phyloP scores from a whole-genome alignment of 2,329 filamentous ascomycete species.

The Alternaria brassicae region DNA sequence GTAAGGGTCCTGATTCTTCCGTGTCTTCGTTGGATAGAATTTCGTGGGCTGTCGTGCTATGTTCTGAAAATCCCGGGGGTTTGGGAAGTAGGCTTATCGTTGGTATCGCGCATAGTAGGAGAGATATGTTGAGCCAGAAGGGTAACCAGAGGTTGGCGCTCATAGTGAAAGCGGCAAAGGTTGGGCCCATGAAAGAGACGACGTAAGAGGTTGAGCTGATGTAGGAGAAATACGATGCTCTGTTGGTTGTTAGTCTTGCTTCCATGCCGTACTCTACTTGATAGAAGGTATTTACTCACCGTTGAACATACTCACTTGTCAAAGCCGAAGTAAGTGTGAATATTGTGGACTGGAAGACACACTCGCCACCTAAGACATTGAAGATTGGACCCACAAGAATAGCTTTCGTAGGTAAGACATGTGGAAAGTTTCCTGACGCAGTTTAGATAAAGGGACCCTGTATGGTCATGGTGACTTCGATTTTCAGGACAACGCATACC shows the following conservation, averaged over 20 bases:
- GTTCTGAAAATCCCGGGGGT: background rate
- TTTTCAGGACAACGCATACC: conserved; percentile 28
- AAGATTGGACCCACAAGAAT: conserved; percentile 44
- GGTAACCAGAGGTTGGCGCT: conserved; percentile 46
- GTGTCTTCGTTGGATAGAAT: background rate
- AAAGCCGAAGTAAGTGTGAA: conserved; percentile 45
- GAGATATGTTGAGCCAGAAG: conserved; percentile 44
- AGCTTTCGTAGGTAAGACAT: conserved; percentile 37
- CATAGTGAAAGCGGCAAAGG: conserved; percentile 46
- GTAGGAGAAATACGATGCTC: conserved; percentile 48
- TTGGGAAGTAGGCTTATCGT: conserved; percentile 32
- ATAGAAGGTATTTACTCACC: conserved; percentile 22
- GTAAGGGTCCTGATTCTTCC: conserved; percentile 35
- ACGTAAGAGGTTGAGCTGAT: conserved; percentile 46
- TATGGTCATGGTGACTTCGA: background rate
- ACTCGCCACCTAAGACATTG: conserved; percentile 45
- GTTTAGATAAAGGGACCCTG: background rate
- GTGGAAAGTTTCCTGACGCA: conserved; percentile 31
- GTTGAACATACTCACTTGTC: conserved; percentile 41
- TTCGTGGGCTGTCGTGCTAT: background rate
- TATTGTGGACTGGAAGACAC: conserved; percentile 47
- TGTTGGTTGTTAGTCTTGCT: conserved; percentile 15
- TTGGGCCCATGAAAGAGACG: conserved; percentile 45
- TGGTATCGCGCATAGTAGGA: conserved; percentile 39
- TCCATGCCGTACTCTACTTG: background rate